Evolutionary conservation across 495 filamentous ascomycete species (phyloP).

Genomic region (Penicillium maclennaniae): DNA sequence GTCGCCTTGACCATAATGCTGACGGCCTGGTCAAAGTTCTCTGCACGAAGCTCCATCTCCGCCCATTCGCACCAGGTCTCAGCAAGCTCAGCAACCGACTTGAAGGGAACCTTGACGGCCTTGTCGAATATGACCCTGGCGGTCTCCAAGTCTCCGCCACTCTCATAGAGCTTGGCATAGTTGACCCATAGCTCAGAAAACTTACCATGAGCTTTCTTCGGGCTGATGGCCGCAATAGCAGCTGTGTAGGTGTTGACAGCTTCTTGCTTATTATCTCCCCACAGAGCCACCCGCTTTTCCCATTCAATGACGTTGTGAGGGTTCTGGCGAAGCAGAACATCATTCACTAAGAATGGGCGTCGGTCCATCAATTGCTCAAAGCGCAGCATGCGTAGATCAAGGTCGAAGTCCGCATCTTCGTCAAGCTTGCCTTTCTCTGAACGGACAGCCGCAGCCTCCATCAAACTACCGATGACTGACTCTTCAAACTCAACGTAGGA

Average conservation of each 20-base stretch:
- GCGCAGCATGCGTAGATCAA: slow-evolving; percentile 95
- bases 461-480: slow-evolving; percentile 83
- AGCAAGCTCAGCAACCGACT: slow-evolving; percentile 88
- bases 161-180: slow-evolving; percentile 97
- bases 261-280: slow-evolving; percentile 89
- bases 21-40: slow-evolving; percentile 93
- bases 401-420: slow-evolving; percentile 87
- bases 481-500: slow-evolving; percentile 97
- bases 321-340: slow-evolving; percentile 92
- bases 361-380: slow-evolving; percentile 99
- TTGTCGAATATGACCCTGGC: slow-evolving; percentile 95
- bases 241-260: slow-evolving; percentile 93
- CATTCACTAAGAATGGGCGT: slow-evolving; percentile 93
- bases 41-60: slow-evolving; percentile 91
- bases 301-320: slow-evolving; percentile 96
- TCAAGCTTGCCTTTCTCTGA: slow-evolving; percentile 78
- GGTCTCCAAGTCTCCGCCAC: slow-evolving; percentile 76
- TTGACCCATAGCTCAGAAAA: slow-evolving; percentile 96
- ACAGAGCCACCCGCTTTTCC: slow-evolving; percentile 92
- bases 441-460: slow-evolving; percentile 80
- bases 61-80: slow-evolving; percentile 99
- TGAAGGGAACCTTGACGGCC: slow-evolving; percentile 95
- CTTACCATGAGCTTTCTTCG: slow-evolving; percentile 90
- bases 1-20: slow-evolving; percentile 96
- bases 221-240: slow-evolving; percentile 87